Conservation (phyloP, 2,329 filamentous ascomycete genomes). For the Apiospora hydei region DNA sequence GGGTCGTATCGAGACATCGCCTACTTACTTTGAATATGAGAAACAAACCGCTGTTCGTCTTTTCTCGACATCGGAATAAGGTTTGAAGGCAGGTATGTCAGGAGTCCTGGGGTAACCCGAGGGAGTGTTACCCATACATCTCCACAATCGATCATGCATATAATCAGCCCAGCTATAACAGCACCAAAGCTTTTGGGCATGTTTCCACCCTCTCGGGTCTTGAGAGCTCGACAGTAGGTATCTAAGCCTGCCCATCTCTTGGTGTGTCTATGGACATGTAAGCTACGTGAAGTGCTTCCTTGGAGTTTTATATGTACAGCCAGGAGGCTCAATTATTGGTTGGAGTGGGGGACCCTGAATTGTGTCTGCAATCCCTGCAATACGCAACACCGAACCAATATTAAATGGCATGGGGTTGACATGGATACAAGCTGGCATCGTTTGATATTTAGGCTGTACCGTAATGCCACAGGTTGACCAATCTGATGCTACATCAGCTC, state of each 20-base stretch:
- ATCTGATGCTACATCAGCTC: neutral
- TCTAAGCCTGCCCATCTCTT: neutral
- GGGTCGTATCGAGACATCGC: neutral
- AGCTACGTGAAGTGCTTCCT: too few relatives aligned
- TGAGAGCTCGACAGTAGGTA: neutral
- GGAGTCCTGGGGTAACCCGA: neutral
- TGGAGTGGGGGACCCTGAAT: neutral
- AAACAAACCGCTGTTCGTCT: neutral
- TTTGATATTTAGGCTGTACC: neutral
- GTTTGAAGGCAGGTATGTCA: neutral
- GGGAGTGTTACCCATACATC: neutral
- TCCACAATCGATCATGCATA: neutral
- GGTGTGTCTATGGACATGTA: neutral
- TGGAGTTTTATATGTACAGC: neutral
- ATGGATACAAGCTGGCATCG: neutral
- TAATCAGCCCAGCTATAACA: neutral
- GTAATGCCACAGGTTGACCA: neutral
- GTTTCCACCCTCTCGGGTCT: neutral
- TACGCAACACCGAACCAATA: neutral
- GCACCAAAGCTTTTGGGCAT: neutral
- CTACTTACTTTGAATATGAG: too few relatives aligned
- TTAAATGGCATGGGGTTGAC: neutral
- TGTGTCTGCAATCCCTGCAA: neutral
- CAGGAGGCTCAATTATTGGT: neutral
- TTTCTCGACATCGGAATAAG: slow-evolving; percentile 3